Conservation (phyloP, 2,329 filamentous ascomycete genomes). For the Alternaria gansuensis region DNA sequence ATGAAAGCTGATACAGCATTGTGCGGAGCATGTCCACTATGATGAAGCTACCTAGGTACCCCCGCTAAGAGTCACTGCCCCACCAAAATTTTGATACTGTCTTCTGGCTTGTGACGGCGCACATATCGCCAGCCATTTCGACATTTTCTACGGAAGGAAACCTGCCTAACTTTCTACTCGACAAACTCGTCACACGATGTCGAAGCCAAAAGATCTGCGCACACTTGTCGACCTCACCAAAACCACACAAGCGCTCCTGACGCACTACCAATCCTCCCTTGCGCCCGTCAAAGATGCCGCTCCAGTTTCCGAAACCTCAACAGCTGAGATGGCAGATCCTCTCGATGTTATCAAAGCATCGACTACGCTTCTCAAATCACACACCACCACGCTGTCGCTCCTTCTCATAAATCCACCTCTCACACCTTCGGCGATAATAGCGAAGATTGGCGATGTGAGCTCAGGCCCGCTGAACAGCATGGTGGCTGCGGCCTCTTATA, state of each 20-base stretch:
- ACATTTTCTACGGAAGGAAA: neutral
- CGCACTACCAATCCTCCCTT: slow-evolving; percentile 50
- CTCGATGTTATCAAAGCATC: slow-evolving; percentile 76
- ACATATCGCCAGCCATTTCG: neutral
- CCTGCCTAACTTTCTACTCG: too few species aligned
- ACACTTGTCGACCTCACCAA: slow-evolving; percentile 49
- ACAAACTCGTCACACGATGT: slow-evolving; percentile 19
- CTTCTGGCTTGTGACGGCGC: neutral
- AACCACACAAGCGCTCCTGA: slow-evolving; percentile 49
- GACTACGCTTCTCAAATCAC: slow-evolving; percentile 77
- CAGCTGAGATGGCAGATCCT: slow-evolving; percentile 51
- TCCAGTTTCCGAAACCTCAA: slow-evolving; percentile 21
- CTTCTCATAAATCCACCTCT: slow-evolving; percentile 88
- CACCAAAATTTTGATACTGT: slow-evolving; percentile 19
- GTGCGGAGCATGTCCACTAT: neutral
- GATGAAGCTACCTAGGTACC: slow-evolving; percentile 1
- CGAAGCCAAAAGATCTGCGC: slow-evolving; percentile 39
- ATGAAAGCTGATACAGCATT: neutral
- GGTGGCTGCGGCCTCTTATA: slow-evolving; percentile 63
- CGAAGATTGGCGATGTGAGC: slow-evolving; percentile 76
- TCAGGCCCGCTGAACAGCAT: slow-evolving; percentile 76
- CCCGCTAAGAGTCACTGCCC: slow-evolving; percentile 19
- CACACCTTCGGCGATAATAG: slow-evolving; percentile 76
- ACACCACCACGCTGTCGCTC: slow-evolving; percentile 86
- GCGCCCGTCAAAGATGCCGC: slow-evolving; percentile 25